Percentiles rank a stretch among this genome's conserved stretches.
Evolutionary conservation across 2,329 filamentous ascomycete species (phyloP).

Genomic region (Colletotrichum somersetense): DNA sequence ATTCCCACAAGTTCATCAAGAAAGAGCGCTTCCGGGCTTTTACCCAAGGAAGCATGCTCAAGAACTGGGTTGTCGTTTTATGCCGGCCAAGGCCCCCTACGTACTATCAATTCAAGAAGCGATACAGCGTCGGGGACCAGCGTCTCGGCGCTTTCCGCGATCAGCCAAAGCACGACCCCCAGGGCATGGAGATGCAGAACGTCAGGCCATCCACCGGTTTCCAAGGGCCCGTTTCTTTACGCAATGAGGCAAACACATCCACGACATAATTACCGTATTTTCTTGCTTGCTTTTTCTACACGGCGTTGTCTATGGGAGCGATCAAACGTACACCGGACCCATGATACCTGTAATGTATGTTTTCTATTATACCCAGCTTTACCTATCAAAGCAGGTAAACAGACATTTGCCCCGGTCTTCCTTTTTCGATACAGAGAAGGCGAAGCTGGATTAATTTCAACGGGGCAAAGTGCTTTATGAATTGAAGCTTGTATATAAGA

Average conservation of each 20-base stretch:
- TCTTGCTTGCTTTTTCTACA: constrained; percentile 10
- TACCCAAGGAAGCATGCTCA: constrained; percentile 79
- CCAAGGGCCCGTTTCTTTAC: constrained; percentile 65
- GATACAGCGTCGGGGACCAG: constrained; percentile 85
- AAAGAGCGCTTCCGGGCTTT: constrained; percentile 93
- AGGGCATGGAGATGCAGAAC: constrained; percentile 80
- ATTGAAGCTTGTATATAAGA: constrained; percentile 31
- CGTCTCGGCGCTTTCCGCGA: constrained; percentile 71
- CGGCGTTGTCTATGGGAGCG: constrained; percentile 37
- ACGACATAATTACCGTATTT: constrained; percentile 32
- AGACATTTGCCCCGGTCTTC: constrained; percentile 1
- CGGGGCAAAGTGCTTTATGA: constrained; percentile 5
- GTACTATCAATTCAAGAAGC: constrained; percentile 87
- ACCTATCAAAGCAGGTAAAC: constrained; percentile 27
- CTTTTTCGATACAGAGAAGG: not conserved
- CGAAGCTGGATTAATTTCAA: not conserved
- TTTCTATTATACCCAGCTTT: constrained; percentile 41
- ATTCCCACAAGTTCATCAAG: constrained; percentile 94
- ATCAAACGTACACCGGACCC: constrained; percentile 32
- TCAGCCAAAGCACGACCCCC: constrained; percentile 60
- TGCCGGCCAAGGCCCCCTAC: constrained; percentile 87
- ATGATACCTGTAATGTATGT: constrained; percentile 44
- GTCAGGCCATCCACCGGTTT: constrained; percentile 65
- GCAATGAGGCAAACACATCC: constrained; percentile 47
- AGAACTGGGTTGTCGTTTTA: constrained; percentile 86